Percentiles rank a stretch among this genome's conserved stretches.
phyloP scores from a whole-genome alignment of 2,329 filamentous ascomycete species.

The Cercospora sp. region DNA sequence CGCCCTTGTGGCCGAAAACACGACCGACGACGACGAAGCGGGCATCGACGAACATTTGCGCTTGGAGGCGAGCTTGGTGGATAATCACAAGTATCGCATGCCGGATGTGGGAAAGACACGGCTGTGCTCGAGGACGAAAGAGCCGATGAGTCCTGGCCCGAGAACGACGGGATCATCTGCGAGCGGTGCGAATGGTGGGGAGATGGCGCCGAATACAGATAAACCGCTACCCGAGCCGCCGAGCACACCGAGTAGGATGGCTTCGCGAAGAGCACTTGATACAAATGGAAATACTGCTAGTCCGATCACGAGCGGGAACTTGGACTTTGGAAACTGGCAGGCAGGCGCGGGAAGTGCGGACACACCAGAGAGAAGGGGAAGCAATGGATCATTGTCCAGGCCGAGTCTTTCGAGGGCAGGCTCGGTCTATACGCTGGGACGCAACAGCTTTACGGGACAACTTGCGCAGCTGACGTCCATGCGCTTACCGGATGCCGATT shows the following conservation, averaged over 20 bases:
- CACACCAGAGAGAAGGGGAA: constrained; percentile 45
- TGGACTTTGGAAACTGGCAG: constrained; percentile 20
- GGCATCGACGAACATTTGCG: constrained; percentile 47
- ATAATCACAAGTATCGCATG: constrained; percentile 72
- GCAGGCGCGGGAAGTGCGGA: constrained; percentile 18
- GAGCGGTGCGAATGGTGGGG: not conserved
- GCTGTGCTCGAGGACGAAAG: constrained; percentile 35
- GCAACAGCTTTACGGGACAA: constrained; percentile 89
- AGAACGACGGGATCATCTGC: constrained; percentile 33
- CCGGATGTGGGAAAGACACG: constrained; percentile 68
- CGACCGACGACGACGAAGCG: constrained; percentile 48
- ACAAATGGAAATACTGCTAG: constrained; percentile 8
- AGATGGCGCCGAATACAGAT: constrained; percentile 16
- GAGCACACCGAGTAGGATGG: constrained; percentile 21
- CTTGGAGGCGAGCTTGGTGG: constrained; percentile 51
- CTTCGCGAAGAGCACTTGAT: constrained; percentile 7
- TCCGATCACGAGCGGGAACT: constrained; percentile 13
- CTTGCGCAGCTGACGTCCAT: constrained; percentile 89
- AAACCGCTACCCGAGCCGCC: constrained; percentile 21
- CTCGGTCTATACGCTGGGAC: constrained; percentile 90
- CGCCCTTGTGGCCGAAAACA: constrained; percentile 48
- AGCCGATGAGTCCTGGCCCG: constrained; percentile 35
- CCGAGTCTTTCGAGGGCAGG: constrained; percentile 66
- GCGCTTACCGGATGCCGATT: constrained; percentile 80
- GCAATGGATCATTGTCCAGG: constrained; percentile 58